phyloP scores from a whole-genome alignment of 1,284 basidiomycete genomes.

The Cutaneotrichosporon sp. region DNA sequence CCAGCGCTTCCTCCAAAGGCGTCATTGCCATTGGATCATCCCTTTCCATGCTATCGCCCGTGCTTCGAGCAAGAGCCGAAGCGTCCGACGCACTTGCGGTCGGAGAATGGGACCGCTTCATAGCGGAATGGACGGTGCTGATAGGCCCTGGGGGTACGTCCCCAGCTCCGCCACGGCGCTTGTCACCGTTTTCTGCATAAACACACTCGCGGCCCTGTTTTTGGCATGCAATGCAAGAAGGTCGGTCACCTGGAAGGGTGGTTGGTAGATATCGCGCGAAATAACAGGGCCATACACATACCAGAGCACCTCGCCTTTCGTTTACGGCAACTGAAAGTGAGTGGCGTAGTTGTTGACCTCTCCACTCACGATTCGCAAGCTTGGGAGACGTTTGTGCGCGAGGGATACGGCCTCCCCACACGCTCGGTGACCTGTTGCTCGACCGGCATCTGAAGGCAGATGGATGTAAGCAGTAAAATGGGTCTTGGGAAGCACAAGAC shows the following conservation, averaged over 20 bases:
- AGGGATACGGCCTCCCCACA: not conserved
- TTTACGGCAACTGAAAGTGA: not conserved
- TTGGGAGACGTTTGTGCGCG: not conserved
- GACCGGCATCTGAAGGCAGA: not conserved
- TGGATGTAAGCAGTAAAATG: no score
- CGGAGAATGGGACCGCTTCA: not conserved
- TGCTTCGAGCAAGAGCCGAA: no score
- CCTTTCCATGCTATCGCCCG: not conserved
- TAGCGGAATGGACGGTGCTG: no score
- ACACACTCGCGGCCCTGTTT: not conserved
- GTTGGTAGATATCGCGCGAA: no score
- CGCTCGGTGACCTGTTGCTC: not conserved
- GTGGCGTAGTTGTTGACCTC: no score
- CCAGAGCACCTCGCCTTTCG: not conserved
- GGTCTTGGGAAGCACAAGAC: no score
- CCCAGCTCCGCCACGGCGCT: not conserved
- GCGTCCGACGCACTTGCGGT: not conserved
- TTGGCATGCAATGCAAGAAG: not conserved
- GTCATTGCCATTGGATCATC: not conserved
- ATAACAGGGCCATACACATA: no score
- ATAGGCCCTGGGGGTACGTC: no score
- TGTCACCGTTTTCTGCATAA: not conserved
- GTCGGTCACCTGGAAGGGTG: not conserved
- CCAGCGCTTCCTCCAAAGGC: not conserved
- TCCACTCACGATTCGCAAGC: not conserved